Evolutionary conservation across 805 yeast species (phyloP), one percentile per base, ranked within the genome.

Genomic region (Zygoascus biomembranicola): DNA sequence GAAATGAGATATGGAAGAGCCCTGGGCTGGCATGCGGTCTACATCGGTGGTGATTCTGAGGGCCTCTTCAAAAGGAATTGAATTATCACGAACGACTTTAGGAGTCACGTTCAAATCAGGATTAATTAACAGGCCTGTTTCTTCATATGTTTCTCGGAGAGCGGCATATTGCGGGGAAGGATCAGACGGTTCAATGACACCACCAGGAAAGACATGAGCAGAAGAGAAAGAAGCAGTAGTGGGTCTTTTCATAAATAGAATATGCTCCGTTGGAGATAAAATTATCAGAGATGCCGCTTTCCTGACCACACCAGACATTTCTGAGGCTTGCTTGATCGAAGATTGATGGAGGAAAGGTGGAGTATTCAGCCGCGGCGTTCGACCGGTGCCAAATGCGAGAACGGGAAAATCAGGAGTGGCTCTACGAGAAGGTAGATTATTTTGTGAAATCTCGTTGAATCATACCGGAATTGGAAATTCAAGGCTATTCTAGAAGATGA

Each of bases 121-220:
- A 32, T 56, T 39, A 18, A 66, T 55, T 43, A 64, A 46, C 8
- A 66, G 49, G 1, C 69, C 69, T 1, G 70, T 66, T 50, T 66
- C 70, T 49, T 66, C 70, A 42, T 57, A 66, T 1, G 68, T 63
- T 43, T 66, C 70, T 19, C 70, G 54, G 23, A 66, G 54, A 1
- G 69, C 70, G 45, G 67, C 60, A 46, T 64, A 57, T 26, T 56
- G 57, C 37, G 60, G 51, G 31, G 53, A 48, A 8, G 56, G 54
- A 43, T 66, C 70, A 1, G 57, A 50, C 4, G 57, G 49, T 14
- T 66, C 70, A 16, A 56, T 41, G 1, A 59, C 65, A 2, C 70
- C 70, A 8, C 70, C 70, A 1, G 70, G 70, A 46, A 66, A 66
- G 18, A 65, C 70, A 51, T 65, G 64, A 14, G 59, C 51, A 13